Percentiles rank a stretch among this genome's conserved stretches.
Evolutionary conservation across 2,329 filamentous ascomycete species (phyloP).

Genomic region (Geosmithia flava): DNA sequence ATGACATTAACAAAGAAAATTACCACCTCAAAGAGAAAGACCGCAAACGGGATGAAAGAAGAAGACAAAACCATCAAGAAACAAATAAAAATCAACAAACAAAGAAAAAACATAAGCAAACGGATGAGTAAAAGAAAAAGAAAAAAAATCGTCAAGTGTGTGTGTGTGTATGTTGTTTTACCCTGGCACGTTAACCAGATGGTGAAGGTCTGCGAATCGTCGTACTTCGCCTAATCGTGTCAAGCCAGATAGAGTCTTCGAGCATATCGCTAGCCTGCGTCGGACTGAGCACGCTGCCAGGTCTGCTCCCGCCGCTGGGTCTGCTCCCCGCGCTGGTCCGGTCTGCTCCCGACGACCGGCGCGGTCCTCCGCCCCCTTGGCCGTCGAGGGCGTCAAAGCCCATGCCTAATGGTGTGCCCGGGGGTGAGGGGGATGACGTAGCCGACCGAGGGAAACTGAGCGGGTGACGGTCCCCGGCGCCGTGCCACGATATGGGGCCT

Average conservation of each 20-base stretch:
- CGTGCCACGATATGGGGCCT: conserved; percentile 1
- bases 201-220: conserved; percentile 42
- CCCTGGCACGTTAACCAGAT: conserved; percentile 5
- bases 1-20: neutral
- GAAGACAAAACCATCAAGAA: neutral
- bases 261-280: conserved; percentile 74
- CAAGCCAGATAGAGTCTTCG: conserved; percentile 84
- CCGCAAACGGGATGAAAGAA: neutral
- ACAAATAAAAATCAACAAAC: neutral
- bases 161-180: no score
- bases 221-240: conserved; percentile 81
- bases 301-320: conserved; percentile 11
- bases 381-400: conserved; percentile 44
- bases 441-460: conserved; percentile 40
- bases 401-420: conserved; percentile 29
- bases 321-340: conserved; percentile 7
- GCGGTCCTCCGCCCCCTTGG: neutral
- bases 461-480: conserved; percentile 27
- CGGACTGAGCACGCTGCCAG: conserved; percentile 56
- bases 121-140: neutral
- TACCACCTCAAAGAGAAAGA: no score
- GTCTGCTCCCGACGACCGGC: neutral
- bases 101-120: neutral
- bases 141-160: no score
- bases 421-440: conserved; percentile 23